phyloP scores from a whole-genome alignment of 2,329 filamentous ascomycete species.

The Decorospora gaudefroyi region DNA sequence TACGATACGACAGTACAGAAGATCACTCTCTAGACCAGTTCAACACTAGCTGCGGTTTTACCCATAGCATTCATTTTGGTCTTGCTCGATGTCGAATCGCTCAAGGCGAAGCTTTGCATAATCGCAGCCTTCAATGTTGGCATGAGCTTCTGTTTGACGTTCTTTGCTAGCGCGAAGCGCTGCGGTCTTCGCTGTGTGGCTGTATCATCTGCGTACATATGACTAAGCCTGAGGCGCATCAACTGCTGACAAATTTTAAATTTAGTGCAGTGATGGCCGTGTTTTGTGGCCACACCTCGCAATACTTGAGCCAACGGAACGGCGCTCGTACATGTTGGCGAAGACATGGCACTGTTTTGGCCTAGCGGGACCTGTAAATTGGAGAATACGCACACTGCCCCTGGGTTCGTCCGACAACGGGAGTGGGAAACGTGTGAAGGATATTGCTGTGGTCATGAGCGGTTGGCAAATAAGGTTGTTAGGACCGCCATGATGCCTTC shows the following conservation, averaged over 20 bases:
- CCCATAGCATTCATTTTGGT: slow-evolving; percentile 30
- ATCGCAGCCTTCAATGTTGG: slow-evolving; percentile 34
- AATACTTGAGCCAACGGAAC: too few relatives aligned
- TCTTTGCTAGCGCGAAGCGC: slow-evolving; percentile 29
- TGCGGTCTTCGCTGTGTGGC: slow-evolving; percentile 34
- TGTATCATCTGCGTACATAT: slow-evolving; percentile 36
- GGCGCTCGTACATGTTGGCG: too few relatives aligned
- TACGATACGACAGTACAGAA: slow-evolving; percentile 1
- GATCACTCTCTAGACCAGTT: slow-evolving; percentile 25
- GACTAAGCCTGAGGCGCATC: too few relatives aligned
- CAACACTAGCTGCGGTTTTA: slow-evolving; percentile 27
- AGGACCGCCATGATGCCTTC: too few relatives aligned
- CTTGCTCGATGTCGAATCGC: slow-evolving; percentile 15
- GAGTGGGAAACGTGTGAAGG: too few relatives aligned
- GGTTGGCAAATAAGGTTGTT: too few relatives aligned
- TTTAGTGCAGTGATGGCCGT: slow-evolving; percentile 11
- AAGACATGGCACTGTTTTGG: too few relatives aligned
- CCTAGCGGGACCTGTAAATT: too few relatives aligned
- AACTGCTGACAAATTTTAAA: neutral
- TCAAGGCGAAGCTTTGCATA: slow-evolving; percentile 15
- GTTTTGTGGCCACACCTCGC: too few relatives aligned
- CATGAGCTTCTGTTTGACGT: slow-evolving; percentile 25
- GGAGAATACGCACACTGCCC: too few relatives aligned
- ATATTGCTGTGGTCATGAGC: too few relatives aligned
- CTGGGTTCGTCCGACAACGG: too few relatives aligned